Base-by-base conservation (phyloP, 306 rosid genomes). In the Prunus kanzakura region DNA sequence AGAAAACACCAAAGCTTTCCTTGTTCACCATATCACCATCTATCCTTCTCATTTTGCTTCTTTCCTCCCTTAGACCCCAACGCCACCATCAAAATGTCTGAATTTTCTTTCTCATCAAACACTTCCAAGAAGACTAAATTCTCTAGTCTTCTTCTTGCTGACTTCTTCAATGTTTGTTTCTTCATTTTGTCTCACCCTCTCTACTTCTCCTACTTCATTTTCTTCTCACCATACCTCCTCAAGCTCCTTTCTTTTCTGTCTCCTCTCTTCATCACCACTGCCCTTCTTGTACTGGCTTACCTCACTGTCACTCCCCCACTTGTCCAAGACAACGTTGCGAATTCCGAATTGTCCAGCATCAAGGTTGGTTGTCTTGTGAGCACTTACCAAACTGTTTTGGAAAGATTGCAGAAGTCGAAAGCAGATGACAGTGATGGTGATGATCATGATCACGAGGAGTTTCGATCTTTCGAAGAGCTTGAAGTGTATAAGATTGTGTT, bases 401-500 rank as follows among this genome's bases (percentile, higher is more conserved):
- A 80, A 71, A 71, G 79, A 76, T 25, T 86, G 11, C 77, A 71
- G 43, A 60, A 46, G 69, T 84, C 84, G 38, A 80, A 80, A 69
- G 75, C 35, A 16, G 85, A 61, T 11, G 84, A 79, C 1, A 4
- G 25, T 46, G 75, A 11, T 25, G 78, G 25, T 4, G 69, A 77
- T 64, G 75, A 79, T 64, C 73, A 20, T 47, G 76, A 79, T 51
- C 75, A 45, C 30, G 90, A 83, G 22, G 78, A 85, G 29, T 62
- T 70, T 69, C 87, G 84, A 50, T 74, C 23, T 14, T 79, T 89
- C 41, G 90, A 84, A 74, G 97, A 89, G 91, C 62, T 89, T 76
- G 97, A 95, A 79, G 93, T 89, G 16, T 92, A 88, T 75, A 83
- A 89, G 58, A 89, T 91, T 22, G 90, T 92, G 86, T 92, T 96